Percentiles rank a stretch among this genome's conserved stretches.
Evolutionary conservation across 495 filamentous ascomycete genomes (phyloP).

Genomic region (Evansstolkia leycettana): DNA sequence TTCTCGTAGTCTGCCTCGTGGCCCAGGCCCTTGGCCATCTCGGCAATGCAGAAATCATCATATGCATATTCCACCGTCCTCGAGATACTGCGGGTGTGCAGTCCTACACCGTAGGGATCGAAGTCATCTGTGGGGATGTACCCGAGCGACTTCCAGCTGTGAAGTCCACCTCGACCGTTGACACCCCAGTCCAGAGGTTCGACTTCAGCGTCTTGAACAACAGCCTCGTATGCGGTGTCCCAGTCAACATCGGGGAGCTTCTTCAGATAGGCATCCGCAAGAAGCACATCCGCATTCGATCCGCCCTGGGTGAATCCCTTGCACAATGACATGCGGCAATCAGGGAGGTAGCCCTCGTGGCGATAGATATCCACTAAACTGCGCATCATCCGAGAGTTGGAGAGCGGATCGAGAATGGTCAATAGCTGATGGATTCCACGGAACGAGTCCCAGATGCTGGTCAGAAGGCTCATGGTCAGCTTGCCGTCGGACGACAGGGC

Average conservation of each 20-base stretch:
- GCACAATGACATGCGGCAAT: slow-evolving; percentile 56
- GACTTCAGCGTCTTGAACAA: slow-evolving; percentile 56
- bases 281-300: slow-evolving; percentile 62
- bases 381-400: slow-evolving; percentile 51
- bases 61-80: slow-evolving; percentile 59
- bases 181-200: slow-evolving; percentile 56
- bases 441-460: slow-evolving; percentile 48
- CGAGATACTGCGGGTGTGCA: slow-evolving; percentile 57
- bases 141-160: slow-evolving; percentile 53
- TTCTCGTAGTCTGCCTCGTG: slow-evolving; percentile 41
- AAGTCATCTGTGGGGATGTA: slow-evolving; percentile 62
- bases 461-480: too few species aligned
- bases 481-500: too few species aligned
- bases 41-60: slow-evolving; percentile 56
- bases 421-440: slow-evolving; percentile 53
- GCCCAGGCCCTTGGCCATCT: slow-evolving; percentile 42
- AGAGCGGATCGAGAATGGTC: slow-evolving; percentile 50
- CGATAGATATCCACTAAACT: slow-evolving; percentile 63
- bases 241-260: slow-evolving; percentile 54
- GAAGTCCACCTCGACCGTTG: slow-evolving; percentile 62
- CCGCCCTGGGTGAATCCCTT: slow-evolving; percentile 63
- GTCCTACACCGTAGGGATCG: slow-evolving; percentile 59
- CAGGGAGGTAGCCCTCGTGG: slow-evolving; percentile 55
- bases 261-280: slow-evolving; percentile 67
- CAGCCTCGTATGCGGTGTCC: slow-evolving; percentile 54